Base-by-base conservation (phyloP, 2,329 filamentous ascomycete genomes). In the Cladosporium sp. region DNA sequence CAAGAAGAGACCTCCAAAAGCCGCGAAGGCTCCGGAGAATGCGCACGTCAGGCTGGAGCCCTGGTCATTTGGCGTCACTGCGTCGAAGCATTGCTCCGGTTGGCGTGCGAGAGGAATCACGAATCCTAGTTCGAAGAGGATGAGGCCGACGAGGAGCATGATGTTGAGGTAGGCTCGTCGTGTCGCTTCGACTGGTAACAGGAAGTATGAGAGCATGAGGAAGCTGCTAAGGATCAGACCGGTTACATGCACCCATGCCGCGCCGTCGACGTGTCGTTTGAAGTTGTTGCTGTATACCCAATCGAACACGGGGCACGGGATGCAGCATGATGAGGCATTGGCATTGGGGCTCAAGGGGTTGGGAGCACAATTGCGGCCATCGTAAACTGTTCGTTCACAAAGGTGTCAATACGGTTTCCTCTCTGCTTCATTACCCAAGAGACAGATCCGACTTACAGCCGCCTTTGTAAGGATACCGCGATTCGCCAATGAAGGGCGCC, bases 61-160 rank as follows among this genome's bases (percentile, higher is more conserved):
- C 89, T 95, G 94, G 68, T 89, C 88, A 67, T 95, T 84, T 0
- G 92, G 92, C 0, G 92, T 96, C 68, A 97, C 95, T 20, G 79
- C 77, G 71, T 97, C 89, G 70, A 84, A 87, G 73, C 92, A 97
- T 75, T 93, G 83, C 0, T 87, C 74, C 1, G 90, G 89, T 60
- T 86, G 83, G 15, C 84, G 83, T 5, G 84, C 89, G 9, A 96
- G 80, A 0, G 92, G 91, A 30, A 96, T 84, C 58, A 95, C 87
- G 70, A 96, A 93, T 19, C 89, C 89, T 64, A 96, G 79, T 86
- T 93, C 63, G 83, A 96, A 88, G 54, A 92, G 79, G 51, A 88
- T 74, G 51, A 92, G 84, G 1, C 83, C 87, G 47, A 87, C 73
- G 0, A 88, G 86, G 42, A 96, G 80, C 68, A 89, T 90, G 63